phyloP scores from a whole-genome alignment of 2,329 filamentous ascomycete species.

The Dendrostoma leiphaemia region DNA sequence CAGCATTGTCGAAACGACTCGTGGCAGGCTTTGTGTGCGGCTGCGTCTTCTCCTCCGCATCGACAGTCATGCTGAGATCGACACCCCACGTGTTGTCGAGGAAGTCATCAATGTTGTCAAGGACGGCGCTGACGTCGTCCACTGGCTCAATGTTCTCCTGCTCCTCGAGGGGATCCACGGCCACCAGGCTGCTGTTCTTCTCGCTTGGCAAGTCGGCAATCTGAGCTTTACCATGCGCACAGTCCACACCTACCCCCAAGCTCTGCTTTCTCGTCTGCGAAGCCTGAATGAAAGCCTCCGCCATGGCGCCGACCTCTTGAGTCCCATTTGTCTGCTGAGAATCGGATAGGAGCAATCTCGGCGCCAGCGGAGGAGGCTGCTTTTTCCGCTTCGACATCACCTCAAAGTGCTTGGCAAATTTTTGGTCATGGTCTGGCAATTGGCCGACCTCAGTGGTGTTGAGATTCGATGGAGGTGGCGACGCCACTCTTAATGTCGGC shows the following conservation, averaged over 20 bases:
- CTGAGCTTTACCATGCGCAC: neutral
- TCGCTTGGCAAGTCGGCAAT: neutral
- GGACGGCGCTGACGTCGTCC: conserved; percentile 45
- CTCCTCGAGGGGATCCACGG: neutral
- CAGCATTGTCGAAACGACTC: neutral
- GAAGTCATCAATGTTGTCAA: conserved; percentile 45
- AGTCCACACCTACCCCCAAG: neutral
- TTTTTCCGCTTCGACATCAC: conserved; percentile 34
- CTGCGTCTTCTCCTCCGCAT: conserved; percentile 21
- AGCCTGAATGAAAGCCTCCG: conserved; percentile 46
- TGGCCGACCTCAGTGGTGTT: conserved; percentile 22
- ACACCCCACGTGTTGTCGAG: conserved; percentile 35
- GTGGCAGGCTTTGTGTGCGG: neutral
- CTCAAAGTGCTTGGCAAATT: conserved; percentile 48
- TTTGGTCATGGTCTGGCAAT: conserved; percentile 33
- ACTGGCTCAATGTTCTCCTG: conserved; percentile 21
- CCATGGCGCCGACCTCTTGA: conserved; percentile 44
- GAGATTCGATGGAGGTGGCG: conserved; percentile 12
- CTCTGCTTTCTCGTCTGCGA: conserved; percentile 30
- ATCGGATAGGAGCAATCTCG: conserved; percentile 37
- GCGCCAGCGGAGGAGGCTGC: conserved; percentile 24
- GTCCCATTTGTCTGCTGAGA: conserved; percentile 41
- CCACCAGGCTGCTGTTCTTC: neutral
- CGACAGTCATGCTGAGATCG: conserved; percentile 32
- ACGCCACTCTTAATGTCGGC: conserved; percentile 5